Evolutionary conservation across 805 yeast genomes (phyloP).

Genomic region (Kuraishia hungarica): DNA sequence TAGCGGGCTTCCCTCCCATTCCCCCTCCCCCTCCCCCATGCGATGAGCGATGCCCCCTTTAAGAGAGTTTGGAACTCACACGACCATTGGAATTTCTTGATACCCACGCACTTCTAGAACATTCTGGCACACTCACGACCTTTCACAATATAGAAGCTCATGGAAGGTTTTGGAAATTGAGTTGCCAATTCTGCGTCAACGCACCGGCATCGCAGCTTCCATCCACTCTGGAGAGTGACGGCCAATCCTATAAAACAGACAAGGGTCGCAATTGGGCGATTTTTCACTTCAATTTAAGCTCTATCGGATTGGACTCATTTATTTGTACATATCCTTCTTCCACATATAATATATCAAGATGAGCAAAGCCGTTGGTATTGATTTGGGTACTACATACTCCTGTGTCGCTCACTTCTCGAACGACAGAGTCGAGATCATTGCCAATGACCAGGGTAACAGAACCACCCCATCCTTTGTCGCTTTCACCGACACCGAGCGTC

Average conservation of each 20-base stretch:
- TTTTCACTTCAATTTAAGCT: background rate
- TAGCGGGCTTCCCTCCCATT: background rate
- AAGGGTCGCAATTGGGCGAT: background rate
- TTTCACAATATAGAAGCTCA: background rate
- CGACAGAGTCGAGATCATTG: conserved; percentile 90
- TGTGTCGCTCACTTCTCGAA: conserved; percentile 94
- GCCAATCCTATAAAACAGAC: background rate
- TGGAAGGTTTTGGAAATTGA: background rate
- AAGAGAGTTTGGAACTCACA: background rate
- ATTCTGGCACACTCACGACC: background rate
- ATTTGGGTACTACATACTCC: conserved; percentile 85
- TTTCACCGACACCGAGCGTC: conserved; percentile 86
- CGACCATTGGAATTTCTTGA: background rate
- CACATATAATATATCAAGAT: conserved; percentile 16
- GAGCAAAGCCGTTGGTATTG: conserved; percentile 62
- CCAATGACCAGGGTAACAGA: conserved; percentile 98
- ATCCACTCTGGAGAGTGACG: background rate
- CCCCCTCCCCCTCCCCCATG: no score
- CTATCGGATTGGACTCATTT: background rate
- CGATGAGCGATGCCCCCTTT: background rate
- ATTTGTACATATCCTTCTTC: conserved; percentile 1
- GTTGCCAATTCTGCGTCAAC: background rate
- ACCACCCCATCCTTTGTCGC: conserved; percentile 96
- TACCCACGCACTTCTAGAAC: background rate
- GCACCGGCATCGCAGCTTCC: background rate